Conservation (phyloP, 371 early-diverging fungal genomes). For the Zopfochytrium polystomum region DNA sequence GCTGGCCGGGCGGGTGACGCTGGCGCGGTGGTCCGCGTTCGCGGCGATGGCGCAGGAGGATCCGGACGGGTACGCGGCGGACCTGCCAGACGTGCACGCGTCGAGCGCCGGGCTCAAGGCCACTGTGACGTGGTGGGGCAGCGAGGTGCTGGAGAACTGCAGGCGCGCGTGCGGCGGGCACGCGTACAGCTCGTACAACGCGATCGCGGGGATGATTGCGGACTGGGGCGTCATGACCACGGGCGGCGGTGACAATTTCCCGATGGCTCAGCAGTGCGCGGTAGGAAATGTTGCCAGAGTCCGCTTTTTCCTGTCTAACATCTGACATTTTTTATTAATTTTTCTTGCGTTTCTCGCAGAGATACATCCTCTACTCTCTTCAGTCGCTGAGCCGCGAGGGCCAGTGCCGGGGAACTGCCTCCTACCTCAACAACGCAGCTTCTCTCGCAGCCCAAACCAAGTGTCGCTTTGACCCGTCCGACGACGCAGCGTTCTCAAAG, state of each 20-base stretch:
- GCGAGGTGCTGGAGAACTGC: slow-evolving; percentile 72
- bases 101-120: slow-evolving; percentile 80
- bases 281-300: too few relatives aligned
- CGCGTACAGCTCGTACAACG: too few relatives aligned
- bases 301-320: slow-evolving; percentile 39
- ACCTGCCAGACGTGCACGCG: slow-evolving; percentile 77
- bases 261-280: slow-evolving; percentile 61
- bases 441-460: neutral
- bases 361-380: too few relatives aligned
- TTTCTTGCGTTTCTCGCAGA: slow-evolving; percentile 22
- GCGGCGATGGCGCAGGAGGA: slow-evolving; percentile 29
- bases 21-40: slow-evolving; percentile 60
- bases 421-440: slow-evolving; percentile 1
- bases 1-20: slow-evolving; percentile 65
- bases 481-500: neutral
- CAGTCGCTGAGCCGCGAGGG: too few relatives aligned
- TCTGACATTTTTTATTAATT: slow-evolving; percentile 30
- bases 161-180: slow-evolving; percentile 76
- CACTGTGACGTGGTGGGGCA: slow-evolving; percentile 65
- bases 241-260: slow-evolving; percentile 64
- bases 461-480: neutral
- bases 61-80: slow-evolving; percentile 38
- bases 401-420: too few relatives aligned
- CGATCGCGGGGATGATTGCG: slow-evolving; percentile 50
- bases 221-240: slow-evolving; percentile 22